Evolutionary conservation across 2,329 filamentous ascomycete genomes (phyloP).

Genomic region (Ophiostoma populinum): DNA sequence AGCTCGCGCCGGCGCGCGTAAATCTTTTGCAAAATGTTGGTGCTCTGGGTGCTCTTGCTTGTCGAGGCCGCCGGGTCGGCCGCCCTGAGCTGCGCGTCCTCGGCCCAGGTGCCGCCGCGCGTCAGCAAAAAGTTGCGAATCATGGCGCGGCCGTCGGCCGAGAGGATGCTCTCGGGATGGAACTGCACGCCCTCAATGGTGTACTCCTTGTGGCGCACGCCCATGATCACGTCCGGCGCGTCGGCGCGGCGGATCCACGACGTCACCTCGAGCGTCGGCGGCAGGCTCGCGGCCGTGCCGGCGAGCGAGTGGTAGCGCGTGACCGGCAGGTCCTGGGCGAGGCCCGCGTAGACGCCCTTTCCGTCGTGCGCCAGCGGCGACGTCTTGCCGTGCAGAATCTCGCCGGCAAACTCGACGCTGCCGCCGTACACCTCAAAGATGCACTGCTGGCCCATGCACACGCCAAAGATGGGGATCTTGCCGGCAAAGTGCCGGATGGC

Average conservation of each 20-base stretch:
- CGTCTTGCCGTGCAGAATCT: slow-evolving; percentile 95
- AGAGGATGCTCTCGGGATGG: slow-evolving; percentile 92
- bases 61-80: slow-evolving; percentile 13
- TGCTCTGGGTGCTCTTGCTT: slow-evolving; percentile 27
- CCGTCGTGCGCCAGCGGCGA: slow-evolving; percentile 76
- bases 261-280: slow-evolving; percentile 70
- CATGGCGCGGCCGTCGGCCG: slow-evolving; percentile 74
- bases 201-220: slow-evolving; percentile 81
- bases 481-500: slow-evolving; percentile 83
- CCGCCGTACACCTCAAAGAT: slow-evolving; percentile 91
- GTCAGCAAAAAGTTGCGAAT: slow-evolving; percentile 81
- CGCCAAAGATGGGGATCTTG: slow-evolving; percentile 90
- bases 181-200: slow-evolving; percentile 95
- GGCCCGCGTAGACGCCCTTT: slow-evolving; percentile 77
- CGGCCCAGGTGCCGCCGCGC: slow-evolving; percentile 81
- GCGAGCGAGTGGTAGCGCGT: slow-evolving; percentile 94
- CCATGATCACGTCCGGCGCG: slow-evolving; percentile 83
- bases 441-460: slow-evolving; percentile 98
- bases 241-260: slow-evolving; percentile 73
- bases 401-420: slow-evolving; percentile 77
- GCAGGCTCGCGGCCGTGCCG: slow-evolving; percentile 74
- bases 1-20: slow-evolving; percentile 63
- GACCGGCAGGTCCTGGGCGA: slow-evolving; percentile 67
- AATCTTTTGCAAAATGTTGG: slow-evolving; percentile 80
- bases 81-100: slow-evolving; percentile 46